Percentiles rank a stretch among this genome's conserved stretches.
These are phyloP conservation scores for Funneliformis geosporum DNA, from an alignment of 192 early-diverging fungal species.

Conservation along the genomic window DNA sequence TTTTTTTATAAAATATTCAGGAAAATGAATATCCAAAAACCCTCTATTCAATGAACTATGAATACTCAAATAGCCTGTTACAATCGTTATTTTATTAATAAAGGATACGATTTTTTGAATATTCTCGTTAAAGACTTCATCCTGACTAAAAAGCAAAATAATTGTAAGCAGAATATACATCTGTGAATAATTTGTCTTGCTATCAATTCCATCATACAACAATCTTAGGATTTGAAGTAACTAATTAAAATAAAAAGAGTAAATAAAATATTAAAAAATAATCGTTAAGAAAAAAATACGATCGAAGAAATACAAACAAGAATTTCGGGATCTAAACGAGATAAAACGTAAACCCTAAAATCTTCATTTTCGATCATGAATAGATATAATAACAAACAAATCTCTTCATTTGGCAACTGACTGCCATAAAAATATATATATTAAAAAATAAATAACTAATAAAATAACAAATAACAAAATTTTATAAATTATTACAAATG, in stretches of 20 bases:
- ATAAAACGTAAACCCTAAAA: conserved; percentile 72
- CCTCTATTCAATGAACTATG: background rate
- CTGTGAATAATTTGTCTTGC: conserved; percentile 59
- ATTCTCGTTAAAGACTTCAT: conserved; percentile 70
- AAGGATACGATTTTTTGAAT: conserved; percentile 71
- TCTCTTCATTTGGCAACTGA: conserved; percentile 60
- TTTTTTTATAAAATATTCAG: no score
- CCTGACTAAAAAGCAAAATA: conserved; percentile 67
- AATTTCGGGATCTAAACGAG: conserved; percentile 75
- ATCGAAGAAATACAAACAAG: conserved; percentile 48
- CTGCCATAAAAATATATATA: conserved; percentile 23
- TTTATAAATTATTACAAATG: background rate
- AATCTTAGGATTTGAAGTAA: conserved; percentile 63
- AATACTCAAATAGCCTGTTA: background rate
- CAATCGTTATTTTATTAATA: background rate
- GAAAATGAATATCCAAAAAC: no score
- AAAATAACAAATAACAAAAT: no score
- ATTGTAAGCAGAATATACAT: conserved; percentile 71
- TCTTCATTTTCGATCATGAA: conserved; percentile 65
- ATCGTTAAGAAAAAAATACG: conserved; percentile 1
- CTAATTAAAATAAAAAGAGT: conserved; percentile 34
- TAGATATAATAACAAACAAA: conserved; percentile 63
- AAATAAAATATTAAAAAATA: background rate
- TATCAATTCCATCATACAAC: conserved; percentile 67
- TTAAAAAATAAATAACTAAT: background rate